These are phyloP conservation scores for Kazachstania taianensis DNA, from an alignment of 805 yeast species.

Conservation along the genomic window DNA sequence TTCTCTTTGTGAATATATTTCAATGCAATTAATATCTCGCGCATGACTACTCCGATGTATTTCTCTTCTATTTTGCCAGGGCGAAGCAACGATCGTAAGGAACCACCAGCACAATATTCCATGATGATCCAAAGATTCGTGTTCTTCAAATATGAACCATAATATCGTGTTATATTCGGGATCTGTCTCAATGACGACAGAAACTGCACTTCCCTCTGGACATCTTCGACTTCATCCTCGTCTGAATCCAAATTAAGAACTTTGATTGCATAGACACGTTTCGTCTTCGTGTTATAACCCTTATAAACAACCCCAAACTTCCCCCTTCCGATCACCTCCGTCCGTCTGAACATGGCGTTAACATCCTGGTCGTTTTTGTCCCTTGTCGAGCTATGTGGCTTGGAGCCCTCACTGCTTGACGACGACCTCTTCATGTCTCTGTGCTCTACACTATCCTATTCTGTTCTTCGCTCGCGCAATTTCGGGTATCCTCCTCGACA, in stretches of 20 bases:
- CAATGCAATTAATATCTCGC: slow-evolving; percentile 74
- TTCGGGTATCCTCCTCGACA: too few relatives aligned
- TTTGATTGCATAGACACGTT: slow-evolving; percentile 82
- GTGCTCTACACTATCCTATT: background rate
- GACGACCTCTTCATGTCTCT: background rate
- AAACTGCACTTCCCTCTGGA: slow-evolving; percentile 85
- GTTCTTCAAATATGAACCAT: slow-evolving; percentile 78
- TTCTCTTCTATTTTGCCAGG: slow-evolving; percentile 85
- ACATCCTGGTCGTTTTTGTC: slow-evolving; percentile 20
- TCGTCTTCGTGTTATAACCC: slow-evolving; percentile 60
- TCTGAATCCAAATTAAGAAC: slow-evolving; percentile 86
- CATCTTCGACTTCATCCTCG: slow-evolving; percentile 90
- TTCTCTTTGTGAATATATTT: slow-evolving; percentile 78
- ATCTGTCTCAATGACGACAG: slow-evolving; percentile 70
- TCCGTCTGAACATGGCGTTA: slow-evolving; percentile 50
- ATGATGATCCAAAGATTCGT: slow-evolving; percentile 94
- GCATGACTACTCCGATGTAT: slow-evolving; percentile 69
- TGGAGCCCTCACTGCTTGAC: background rate
- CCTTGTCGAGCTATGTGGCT: too few relatives aligned
- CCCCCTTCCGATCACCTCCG: slow-evolving; percentile 91
- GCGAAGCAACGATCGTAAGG: slow-evolving; percentile 70
- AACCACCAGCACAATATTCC: slow-evolving; percentile 97
- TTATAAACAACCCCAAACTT: slow-evolving; percentile 95
- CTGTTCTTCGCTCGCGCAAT: too few relatives aligned
- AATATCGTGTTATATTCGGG: slow-evolving; percentile 89